Conservation (phyloP, 768 basidiomycete genomes). For the Pleurotus tuoliensis region DNA sequence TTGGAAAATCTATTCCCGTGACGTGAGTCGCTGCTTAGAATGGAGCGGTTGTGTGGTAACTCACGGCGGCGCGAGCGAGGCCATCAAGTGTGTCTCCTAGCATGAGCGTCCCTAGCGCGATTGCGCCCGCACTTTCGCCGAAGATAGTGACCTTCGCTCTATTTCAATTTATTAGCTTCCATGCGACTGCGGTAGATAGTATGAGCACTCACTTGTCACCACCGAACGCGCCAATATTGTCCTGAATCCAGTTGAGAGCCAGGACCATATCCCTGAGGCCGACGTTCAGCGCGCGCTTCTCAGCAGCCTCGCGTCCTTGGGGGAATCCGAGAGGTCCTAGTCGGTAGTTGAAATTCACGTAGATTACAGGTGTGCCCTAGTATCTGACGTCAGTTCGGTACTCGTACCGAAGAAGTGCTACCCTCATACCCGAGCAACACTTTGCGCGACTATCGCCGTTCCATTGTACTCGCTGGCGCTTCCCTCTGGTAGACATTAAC, state of each 20-base stretch:
- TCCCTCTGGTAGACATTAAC: background rate
- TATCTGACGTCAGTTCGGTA: background rate
- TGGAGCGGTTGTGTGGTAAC: background rate
- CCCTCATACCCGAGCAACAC: constrained; percentile 19
- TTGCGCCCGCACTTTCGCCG: constrained; percentile 56
- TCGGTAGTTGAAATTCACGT: constrained; percentile 49
- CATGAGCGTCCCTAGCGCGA: constrained; percentile 35
- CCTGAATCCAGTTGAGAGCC: constrained; percentile 53
- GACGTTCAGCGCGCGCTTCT: constrained; percentile 37
- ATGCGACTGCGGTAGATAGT: background rate
- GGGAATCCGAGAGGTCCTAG: constrained; percentile 47
- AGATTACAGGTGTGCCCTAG: constrained; percentile 39
- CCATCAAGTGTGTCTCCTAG: constrained; percentile 28
- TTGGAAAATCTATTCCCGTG: constrained; percentile 34
- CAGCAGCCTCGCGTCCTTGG: constrained; percentile 34
- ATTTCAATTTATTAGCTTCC: too few species aligned
- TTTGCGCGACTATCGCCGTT: constrained; percentile 20
- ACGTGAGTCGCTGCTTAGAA: background rate
- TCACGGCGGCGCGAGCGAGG: constrained; percentile 30
- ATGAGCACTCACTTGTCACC: constrained; percentile 35
- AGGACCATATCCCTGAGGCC: constrained; percentile 42
- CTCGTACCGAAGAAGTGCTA: background rate
- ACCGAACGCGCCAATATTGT: constrained; percentile 56
- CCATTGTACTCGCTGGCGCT: constrained; percentile 24
- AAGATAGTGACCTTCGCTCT: constrained; percentile 42